Conservation (phyloP, 2,329 filamentous ascomycete species). For the Pyricularia sp. region DNA sequence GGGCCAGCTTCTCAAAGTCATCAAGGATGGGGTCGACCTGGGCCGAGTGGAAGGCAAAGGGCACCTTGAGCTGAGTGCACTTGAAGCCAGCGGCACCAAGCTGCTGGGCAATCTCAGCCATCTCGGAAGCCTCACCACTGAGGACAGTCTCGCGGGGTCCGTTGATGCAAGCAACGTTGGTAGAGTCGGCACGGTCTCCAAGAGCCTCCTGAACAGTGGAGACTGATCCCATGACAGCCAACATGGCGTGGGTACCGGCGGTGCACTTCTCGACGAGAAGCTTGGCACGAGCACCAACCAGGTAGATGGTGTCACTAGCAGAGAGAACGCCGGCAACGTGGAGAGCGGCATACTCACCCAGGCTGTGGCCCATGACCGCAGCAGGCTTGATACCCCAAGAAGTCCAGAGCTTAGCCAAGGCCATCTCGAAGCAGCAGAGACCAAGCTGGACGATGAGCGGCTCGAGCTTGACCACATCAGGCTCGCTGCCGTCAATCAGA, state of each 20-base stretch:
- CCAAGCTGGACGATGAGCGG: slow-evolving; percentile 45
- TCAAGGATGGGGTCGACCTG: slow-evolving; percentile 47
- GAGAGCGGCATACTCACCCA: slow-evolving; percentile 67
- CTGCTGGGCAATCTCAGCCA: slow-evolving; percentile 31
- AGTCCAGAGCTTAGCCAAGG: slow-evolving; percentile 44
- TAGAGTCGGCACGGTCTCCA: slow-evolving; percentile 24
- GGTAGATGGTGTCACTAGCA: slow-evolving; percentile 59
- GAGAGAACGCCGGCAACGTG: slow-evolving; percentile 63
- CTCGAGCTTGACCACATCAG: slow-evolving; percentile 33
- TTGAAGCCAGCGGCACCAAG: slow-evolving; percentile 25
- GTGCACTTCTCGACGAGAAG: slow-evolving; percentile 57
- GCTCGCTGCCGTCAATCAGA: slow-evolving; percentile 34
- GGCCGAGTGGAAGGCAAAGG: slow-evolving; percentile 44
- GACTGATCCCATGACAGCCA: slow-evolving; percentile 36
- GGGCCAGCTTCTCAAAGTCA: slow-evolving; percentile 42
- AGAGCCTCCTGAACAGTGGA: slow-evolving; percentile 45
- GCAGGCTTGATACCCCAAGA: slow-evolving; percentile 46
- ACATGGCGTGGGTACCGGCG: slow-evolving; percentile 53
- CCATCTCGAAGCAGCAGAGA: slow-evolving; percentile 46
- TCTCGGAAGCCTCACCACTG: slow-evolving; percentile 31
- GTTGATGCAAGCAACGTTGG: slow-evolving; percentile 64
- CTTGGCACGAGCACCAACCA: slow-evolving; percentile 59
- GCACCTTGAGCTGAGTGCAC: slow-evolving; percentile 36
- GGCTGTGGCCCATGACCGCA: slow-evolving; percentile 50
- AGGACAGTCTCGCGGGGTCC: slow-evolving; percentile 67